Percentiles rank a stretch among this genome's conserved stretches.
Conservation (phyloP, 148 eudicot genomes). For the Mesembryanthemum crystallinum region DNA sequence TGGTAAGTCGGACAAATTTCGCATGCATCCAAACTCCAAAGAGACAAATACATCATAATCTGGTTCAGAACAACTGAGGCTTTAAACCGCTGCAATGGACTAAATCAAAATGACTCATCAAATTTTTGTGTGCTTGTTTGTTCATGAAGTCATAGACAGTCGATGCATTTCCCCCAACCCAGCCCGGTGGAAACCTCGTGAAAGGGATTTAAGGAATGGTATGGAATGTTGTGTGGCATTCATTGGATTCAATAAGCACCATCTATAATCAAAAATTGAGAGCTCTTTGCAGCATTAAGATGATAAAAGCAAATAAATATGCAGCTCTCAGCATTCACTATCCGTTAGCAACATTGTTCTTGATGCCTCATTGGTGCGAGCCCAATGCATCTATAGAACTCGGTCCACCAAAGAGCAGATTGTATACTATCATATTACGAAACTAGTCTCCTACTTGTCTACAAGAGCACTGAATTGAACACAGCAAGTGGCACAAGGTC, state of each 20-base stretch:
- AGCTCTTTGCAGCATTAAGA: neutral
- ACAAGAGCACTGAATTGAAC: no score
- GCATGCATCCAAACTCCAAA: neutral
- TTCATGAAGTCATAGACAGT: neutral
- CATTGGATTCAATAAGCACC: neutral
- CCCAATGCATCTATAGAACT: neutral
- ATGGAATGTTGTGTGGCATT: neutral
- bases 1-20: neutral
- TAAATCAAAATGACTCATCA: neutral
- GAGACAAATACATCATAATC: neutral
- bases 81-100: neutral
- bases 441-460: no score
- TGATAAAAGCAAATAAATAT: neutral
- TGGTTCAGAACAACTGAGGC: no score
- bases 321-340: neutral
- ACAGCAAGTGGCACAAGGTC: neutral
- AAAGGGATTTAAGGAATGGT: neutral
- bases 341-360: neutral
- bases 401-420: neutral
- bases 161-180: neutral
- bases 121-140: neutral
- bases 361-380: no score
- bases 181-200: neutral
- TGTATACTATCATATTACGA: no score
- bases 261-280: neutral